Conservation (phyloP, 2,329 filamentous ascomycete genomes). For the Claviceps digitariae region DNA sequence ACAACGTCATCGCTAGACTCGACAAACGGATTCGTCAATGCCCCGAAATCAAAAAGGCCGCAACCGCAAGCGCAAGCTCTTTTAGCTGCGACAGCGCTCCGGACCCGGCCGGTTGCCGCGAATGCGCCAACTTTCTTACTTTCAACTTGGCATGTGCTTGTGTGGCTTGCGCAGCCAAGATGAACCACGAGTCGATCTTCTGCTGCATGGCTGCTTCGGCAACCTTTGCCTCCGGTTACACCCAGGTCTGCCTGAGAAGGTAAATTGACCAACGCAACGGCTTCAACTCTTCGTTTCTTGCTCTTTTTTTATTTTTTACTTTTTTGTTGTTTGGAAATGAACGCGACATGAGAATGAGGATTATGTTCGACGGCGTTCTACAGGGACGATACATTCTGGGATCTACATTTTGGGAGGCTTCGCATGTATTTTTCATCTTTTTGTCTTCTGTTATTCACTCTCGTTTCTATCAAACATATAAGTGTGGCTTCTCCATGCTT, state of each 20-base stretch:
- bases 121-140: not conserved
- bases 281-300: too few relatives aligned
- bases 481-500: too few relatives aligned
- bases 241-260: not conserved
- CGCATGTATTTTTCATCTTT: too few relatives aligned
- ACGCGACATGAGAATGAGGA: too few relatives aligned
- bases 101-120: not conserved
- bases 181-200: not conserved
- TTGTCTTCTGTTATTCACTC: too few relatives aligned
- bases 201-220: not conserved
- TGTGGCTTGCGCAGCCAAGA: not conserved
- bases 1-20: not conserved
- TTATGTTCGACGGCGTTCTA: too few relatives aligned
- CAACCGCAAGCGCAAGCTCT: accelerated
- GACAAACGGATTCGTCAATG: not conserved
- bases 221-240: not conserved
- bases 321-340: too few relatives aligned
- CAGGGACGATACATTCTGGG: too few relatives aligned
- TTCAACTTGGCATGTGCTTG: not conserved
- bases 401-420: too few relatives aligned
- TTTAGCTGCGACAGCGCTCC: not conserved
- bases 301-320: too few relatives aligned
- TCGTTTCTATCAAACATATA: too few relatives aligned
- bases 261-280: not conserved
- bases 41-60: not conserved